Percentiles rank a stretch among this genome's conserved stretches.
Evolutionary conservation across 108 stramenopile species (phyloP).

Genomic region (Fragilariopsis cylindrus): DNA sequence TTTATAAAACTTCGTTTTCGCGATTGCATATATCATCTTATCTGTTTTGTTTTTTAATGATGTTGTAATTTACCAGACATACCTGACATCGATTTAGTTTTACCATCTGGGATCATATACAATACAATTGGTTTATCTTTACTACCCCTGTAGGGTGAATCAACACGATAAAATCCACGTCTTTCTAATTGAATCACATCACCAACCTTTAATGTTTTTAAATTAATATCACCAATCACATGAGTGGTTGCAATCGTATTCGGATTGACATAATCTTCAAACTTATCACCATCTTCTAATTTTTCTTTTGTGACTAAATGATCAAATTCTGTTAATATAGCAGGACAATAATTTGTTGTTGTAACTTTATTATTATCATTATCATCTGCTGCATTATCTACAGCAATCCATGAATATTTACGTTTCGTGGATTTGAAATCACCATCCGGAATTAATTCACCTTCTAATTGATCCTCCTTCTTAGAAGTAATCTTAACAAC

Average conservation of each 20-base stretch:
- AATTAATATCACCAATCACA: conserved; percentile 81
- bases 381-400: too few relatives aligned
- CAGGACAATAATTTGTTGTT: conserved; percentile 41
- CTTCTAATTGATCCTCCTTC: conserved; percentile 58
- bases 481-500: conserved; percentile 87
- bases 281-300: conserved; percentile 94
- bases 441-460: conserved; percentile 79
- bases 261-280: conserved; percentile 93
- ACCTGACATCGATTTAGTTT: conserved; percentile 95
- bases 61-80: conserved; percentile 86
- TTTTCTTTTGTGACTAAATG: conserved; percentile 95
- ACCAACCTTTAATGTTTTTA: conserved; percentile 77
- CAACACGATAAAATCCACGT: conserved; percentile 95
- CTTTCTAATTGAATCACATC: conserved; percentile 98
- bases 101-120: conserved; percentile 98
- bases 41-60: conserved; percentile 40
- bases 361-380: conserved; percentile 23
- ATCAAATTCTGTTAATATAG: conserved; percentile 93
- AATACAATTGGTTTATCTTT: conserved; percentile 85
- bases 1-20: too few relatives aligned
- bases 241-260: conserved; percentile 79
- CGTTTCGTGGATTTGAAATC: conserved; percentile 92
- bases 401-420: conserved; percentile 93
- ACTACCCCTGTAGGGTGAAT: conserved; percentile 76
- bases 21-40: too few relatives aligned